Conservation (phyloP, 306 rosid genomes). For the Sophora flavescens region DNA sequence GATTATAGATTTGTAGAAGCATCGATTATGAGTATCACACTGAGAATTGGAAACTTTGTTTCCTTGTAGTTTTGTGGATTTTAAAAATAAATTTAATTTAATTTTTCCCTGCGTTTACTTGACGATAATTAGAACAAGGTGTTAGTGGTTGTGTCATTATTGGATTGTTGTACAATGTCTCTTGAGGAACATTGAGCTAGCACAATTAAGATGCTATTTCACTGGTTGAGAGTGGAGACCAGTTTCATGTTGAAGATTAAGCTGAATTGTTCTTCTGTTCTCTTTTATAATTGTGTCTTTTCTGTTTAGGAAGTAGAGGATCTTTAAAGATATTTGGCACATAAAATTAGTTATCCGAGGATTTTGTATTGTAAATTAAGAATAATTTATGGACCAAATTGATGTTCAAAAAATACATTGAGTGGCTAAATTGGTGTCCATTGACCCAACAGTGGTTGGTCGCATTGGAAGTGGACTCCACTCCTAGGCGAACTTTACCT, state of each 20-base stretch:
- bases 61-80: constrained; percentile 16
- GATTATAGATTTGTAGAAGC: constrained; percentile 35
- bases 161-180: not conserved
- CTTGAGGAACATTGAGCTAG: not conserved
- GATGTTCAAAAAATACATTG: not conserved
- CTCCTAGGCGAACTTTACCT: too few species aligned
- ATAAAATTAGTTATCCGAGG: not conserved
- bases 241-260: constrained; percentile 4
- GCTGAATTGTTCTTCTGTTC: not conserved
- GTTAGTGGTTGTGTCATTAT: not conserved
- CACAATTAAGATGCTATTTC: not conserved
- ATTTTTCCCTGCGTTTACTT: not conserved
- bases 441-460: too few species aligned
- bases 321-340: not conserved
- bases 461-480: too few species aligned
- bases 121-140: not conserved
- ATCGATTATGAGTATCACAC: not conserved
- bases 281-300: not conserved
- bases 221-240: not conserved
- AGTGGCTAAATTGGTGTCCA: not conserved
- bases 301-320: not conserved
- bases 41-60: not conserved
- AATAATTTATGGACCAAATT: too few species aligned
- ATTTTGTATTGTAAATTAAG: not conserved
- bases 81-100: not conserved